Evolutionary conservation across 2,329 filamentous ascomycete genomes (phyloP), one percentile per base, ranked within the genome.

Genomic region (Phaeosphaeriaceae sp.): DNA sequence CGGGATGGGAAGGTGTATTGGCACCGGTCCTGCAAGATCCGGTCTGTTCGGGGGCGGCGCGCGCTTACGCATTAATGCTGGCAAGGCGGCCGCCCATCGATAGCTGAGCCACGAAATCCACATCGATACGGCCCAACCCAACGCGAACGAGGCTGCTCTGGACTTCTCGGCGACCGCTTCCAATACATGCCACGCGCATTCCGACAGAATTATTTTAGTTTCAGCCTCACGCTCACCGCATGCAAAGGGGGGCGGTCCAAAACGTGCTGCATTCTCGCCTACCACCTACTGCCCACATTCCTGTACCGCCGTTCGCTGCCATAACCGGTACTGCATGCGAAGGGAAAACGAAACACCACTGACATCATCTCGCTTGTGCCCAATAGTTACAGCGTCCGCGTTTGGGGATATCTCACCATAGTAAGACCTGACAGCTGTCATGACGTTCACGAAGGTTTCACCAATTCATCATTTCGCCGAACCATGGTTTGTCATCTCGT

Each of bases 41-140:
- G 61, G 58, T 51, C 45, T 50, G 57, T n/a, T n/a, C n/a, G n/a
- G n/a, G n/a, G n/a, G n/a, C n/a, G n/a, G n/a, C n/a, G n/a, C n/a
- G 62, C 62, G 62, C 58, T 61, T 63, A 58, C 62, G 62, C 62
- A 61, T n/a, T 54, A 57, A 58, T 59, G 60, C 48, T 44, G 31
- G 41, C 41, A 46, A 27, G 53, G 52, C 54, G 41, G 41, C 42
- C 20, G 33, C 20, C 17, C 33, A 33, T 22, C 20, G 20, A 17
- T 56, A 42, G 47, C 52, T 57, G 53, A 44, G 20, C 25, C 41
- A 50, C 42, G 49, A 46, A 31, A 20, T 47, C 53, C 44, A 47
- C 17, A 22, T 19, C 21, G 54, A 48, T 53, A 51, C 51, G 59
- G 49, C 48, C 57, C 53, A 53, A n/a, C n/a, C n/a, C n/a, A n/a